phyloP scores from a whole-genome alignment of 257 asterid genomes.

The Mitragyna speciosa region DNA sequence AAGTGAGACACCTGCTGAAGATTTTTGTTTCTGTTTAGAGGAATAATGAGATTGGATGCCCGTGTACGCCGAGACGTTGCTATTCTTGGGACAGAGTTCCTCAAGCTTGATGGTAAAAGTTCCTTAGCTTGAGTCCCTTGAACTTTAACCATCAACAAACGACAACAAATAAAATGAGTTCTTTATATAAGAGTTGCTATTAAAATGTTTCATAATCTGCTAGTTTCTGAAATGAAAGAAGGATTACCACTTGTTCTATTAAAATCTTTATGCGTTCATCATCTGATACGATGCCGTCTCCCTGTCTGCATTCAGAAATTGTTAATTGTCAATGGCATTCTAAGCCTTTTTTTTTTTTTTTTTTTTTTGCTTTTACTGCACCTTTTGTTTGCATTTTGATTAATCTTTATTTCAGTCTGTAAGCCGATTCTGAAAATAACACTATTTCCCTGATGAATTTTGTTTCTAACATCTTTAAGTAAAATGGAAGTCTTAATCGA shows the following conservation, averaged over 20 bases:
- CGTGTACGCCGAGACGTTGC: slow-evolving; percentile 96
- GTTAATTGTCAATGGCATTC: neutral
- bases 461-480: neutral
- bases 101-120: slow-evolving; percentile 84
- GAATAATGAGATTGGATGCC: slow-evolving; percentile 80
- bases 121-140: slow-evolving; percentile 22
- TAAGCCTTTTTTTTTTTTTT: neutral
- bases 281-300: neutral
- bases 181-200: neutral
- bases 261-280: neutral
- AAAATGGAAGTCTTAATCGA: too few species aligned
- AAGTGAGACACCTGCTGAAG: slow-evolving; percentile 16
- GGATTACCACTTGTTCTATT: neutral
- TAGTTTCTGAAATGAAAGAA: neutral
- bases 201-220: neutral
- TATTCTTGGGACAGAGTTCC: slow-evolving; percentile 80
- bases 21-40: slow-evolving; percentile 38
- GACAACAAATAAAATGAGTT: neutral
- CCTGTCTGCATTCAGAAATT: neutral
- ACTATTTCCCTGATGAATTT: neutral
- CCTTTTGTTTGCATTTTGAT: too few species aligned
- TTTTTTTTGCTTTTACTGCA: neutral
- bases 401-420: neutral
- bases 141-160: neutral
- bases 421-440: neutral